Evolutionary conservation across 345 rosid species (phyloP), one percentile per base, ranked within the genome.

Genomic region (Ricinus communis): DNA sequence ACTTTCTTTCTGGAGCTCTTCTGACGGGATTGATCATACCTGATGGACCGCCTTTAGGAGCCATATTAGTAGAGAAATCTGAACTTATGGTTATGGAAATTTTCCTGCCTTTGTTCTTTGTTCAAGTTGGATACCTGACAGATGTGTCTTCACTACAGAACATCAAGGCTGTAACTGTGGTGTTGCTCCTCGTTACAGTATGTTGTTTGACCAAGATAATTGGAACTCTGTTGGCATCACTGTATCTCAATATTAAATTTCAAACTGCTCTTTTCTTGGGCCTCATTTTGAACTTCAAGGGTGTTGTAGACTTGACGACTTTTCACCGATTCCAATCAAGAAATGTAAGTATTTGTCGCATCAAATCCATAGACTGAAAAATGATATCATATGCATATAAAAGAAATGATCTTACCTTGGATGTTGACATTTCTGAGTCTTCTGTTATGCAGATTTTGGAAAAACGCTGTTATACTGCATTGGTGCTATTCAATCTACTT

Each of bases 271-370:
- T 78, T 28, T 24, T 81, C 38, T 78, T 78, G 5, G 59, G 81
- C 36, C 57, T 69, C 9, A 53, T 78, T 21, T 46, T 83, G 33
- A 76, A 71, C 54, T 5, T 74, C 8, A 76, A 46, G 59, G 84
- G 84, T 16, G 14, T 71, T 0, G 4, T 72, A 8, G 82, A 80
- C 12, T 43, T 43, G 47, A 43, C 47, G 1, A 8, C 47, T 43
- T 31, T 70, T 25, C 3, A 31, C 5, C 58, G 43, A 38, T 67
- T 36, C 62, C 12, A 14, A 24, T 0, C 0, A 0, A 6, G 5
- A 13, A 1, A 19, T 11, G 65, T 40, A 61, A 40, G 28, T 36
- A n/a, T n/a, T 36, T 14, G 10, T 12, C 47, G 12, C 6, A 33
- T 33, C 38, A 33, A 6, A 33, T 33, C n/a, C n/a, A n/a, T n/a